phyloP scores from a whole-genome alignment of 768 basidiomycete species.

The Pholiota microspora region DNA sequence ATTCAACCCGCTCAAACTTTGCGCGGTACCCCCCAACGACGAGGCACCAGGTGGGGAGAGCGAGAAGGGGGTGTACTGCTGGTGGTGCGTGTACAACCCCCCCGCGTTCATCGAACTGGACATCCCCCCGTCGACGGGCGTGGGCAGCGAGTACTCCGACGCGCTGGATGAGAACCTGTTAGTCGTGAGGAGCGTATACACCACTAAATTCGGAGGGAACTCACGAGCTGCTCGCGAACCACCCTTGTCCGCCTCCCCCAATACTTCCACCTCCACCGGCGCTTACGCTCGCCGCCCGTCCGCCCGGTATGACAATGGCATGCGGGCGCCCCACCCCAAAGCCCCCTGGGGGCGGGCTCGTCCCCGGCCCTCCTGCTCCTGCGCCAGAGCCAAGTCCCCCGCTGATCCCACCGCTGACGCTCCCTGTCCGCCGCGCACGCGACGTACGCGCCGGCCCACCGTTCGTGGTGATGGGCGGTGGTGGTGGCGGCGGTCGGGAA shows the following conservation, averaged over 20 bases:
- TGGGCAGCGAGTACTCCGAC: slow-evolving; percentile 43
- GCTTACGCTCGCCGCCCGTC: slow-evolving; percentile 7
- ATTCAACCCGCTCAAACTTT: no score
- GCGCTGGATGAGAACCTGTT: slow-evolving; percentile 16
- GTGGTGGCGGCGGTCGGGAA: slow-evolving; percentile 36
- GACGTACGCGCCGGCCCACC: slow-evolving; percentile 50
- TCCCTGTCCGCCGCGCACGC: slow-evolving; percentile 56
- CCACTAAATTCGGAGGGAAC: slow-evolving; percentile 8
- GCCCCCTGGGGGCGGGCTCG: background rate
- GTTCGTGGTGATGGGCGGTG: slow-evolving; percentile 13
- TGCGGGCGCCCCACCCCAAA: slow-evolving; percentile 40
- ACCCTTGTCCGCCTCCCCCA: no score
- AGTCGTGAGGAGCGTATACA: background rate
- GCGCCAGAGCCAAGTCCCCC: background rate
- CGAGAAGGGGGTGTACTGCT: slow-evolving; percentile 30
- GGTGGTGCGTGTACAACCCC: no score
- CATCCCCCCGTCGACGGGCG: slow-evolving; percentile 32
- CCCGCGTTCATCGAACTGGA: no score
- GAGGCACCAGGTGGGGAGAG: slow-evolving; percentile 16
- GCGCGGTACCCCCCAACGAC: no score
- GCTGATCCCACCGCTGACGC: slow-evolving; percentile 41
- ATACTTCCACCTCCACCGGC: no score
- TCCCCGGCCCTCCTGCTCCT: background rate
- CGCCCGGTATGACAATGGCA: slow-evolving; percentile 66
- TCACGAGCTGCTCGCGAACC: slow-evolving; percentile 32